These are phyloP conservation scores for Chrysoporthe cubensis DNA, from an alignment of 2,329 filamentous ascomycete genomes.

Conservation along the genomic window DNA sequence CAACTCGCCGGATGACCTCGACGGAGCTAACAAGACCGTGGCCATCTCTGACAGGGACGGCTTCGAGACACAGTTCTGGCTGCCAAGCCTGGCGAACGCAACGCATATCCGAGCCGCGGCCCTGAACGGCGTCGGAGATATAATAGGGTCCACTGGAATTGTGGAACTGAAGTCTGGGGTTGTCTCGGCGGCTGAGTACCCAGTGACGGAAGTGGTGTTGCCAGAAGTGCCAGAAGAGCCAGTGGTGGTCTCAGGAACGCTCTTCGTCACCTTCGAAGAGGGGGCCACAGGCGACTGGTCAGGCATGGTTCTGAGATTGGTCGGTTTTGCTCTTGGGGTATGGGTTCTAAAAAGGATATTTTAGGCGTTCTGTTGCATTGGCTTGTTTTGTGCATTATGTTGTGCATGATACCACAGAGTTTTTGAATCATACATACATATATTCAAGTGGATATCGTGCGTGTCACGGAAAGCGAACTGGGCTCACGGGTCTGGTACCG, in stretches of 20 bases:
- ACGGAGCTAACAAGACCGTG: not conserved
- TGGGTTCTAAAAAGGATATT: slow-evolving; percentile 2
- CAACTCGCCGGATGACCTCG: not conserved
- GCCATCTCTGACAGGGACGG: not conserved
- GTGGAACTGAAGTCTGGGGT: slow-evolving; percentile 17
- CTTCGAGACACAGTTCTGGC: slow-evolving; percentile 14
- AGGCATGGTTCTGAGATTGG: not conserved
- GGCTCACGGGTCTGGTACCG: no score
- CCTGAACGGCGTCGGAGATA: slow-evolving; percentile 21
- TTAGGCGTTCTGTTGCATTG: not conserved
- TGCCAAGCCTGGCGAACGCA: not conserved
- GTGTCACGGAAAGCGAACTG: no score
- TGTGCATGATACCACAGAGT: not conserved
- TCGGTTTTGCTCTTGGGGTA: not conserved
- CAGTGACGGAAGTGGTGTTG: slow-evolving; percentile 5
- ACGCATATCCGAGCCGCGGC: slow-evolving; percentile 27
- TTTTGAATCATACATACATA: not conserved
- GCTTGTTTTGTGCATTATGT: not conserved
- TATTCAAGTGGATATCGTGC: not conserved
- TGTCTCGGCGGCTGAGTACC: not conserved
- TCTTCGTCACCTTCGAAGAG: not conserved
- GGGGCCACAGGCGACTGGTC: not conserved
- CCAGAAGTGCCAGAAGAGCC: not conserved
- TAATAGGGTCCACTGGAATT: slow-evolving; percentile 28
- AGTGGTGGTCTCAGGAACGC: not conserved